Evolutionary conservation across 163 green algal genomes (phyloP), one percentile per base, ranked within the genome.

Genomic region (Smithsoniella earleae): DNA sequence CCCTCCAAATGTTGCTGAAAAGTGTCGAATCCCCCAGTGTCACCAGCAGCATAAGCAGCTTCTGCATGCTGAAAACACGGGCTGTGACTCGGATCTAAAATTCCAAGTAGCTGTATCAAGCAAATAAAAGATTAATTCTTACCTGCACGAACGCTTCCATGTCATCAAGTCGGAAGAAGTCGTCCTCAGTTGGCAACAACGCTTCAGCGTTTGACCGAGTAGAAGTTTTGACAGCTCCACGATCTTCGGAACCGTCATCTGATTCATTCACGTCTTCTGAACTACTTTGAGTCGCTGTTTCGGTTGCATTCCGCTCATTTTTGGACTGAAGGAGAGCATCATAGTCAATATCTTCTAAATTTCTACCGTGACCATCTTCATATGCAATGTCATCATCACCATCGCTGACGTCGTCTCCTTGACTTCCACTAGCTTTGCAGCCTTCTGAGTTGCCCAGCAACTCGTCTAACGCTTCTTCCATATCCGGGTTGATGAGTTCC

Each of bases 121-220:
- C 44, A 0, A 54, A 54, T 54, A 54, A 18, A 54, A 25, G 44
- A 54, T 54, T n/a, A n/a, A n/a, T n/a, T n/a, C n/a, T n/a, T n/a
- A 69, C 58, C 58, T 69, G 58, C 0, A 69, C 58, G 43, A 69
- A 69, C n/a, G 31, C 34, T 13, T 69, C 58, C 58, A 69, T 69
- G 58, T 69, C 58, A 43, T 69, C 58, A 4, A 69, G 58, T n/a
- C 58, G 58, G 6, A 69, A 34, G 58, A 69, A 69, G 20, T 69
- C 58, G 20, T 69, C 58, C 27, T 69, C 58, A 13, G 58, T 69
- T 8, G 58, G 58, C 58, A 69, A 13, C 18, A 37, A 31, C 58
- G 38, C 58, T 33, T 65, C 8, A 36, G 1, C 8, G 49, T 64
- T n/a, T n/a, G n/a, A n/a, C n/a, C n/a, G n/a, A n/a, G n/a, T n/a